Evolutionary conservation across 2,329 filamentous ascomycete genomes (phyloP), one percentile per base, ranked within the genome.

Genomic region (Ceratocystis eucalypticola): DNA sequence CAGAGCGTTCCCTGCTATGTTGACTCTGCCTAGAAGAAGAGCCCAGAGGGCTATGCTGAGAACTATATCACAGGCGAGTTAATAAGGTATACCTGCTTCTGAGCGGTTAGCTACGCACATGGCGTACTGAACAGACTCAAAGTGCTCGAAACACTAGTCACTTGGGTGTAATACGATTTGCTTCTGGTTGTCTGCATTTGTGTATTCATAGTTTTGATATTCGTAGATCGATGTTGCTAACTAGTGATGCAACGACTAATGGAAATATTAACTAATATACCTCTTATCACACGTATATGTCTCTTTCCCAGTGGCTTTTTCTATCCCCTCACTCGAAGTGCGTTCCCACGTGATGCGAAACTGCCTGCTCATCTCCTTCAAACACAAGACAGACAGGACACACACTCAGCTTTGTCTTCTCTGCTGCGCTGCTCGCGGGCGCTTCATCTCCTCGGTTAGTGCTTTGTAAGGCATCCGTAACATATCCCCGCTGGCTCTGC

Each of bases 331-430:
- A 66, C 10, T 53, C 71, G 61, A 87, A 85, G 72, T 87, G 84
- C 2, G 71, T 73, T 30, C 83, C 82, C 67, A 89, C 84, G 71
- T 90, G 87, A 73, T 86, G 80, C 8, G 82, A 82, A 8, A 90
- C 85, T 7, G 87, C 87, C 0, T 77, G 76, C 70, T 87, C 86
- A 70, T 90, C 87, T 1, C 87, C 87, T 70, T 86, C 80, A 72
- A 89, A 90, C 0, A 71, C 74, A 2, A 79, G 79, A 72, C 87
- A 90, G 1, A 90, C 83, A 0, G 87, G 87, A 72, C 87, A 90
- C 5, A 74, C 78, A 4, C 74, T 69, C 7, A 61, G 41, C 7
- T 70, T 69, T 3, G 30, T 20, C 12, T 62, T 20, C 17, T 41
- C 41, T 17, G 20, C 8, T 3, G 25, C 41, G 33, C 15, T 25